Percentiles rank a stretch among this genome's conserved stretches.
Evolutionary conservation across 331 rosid genomes (phyloP).

Genomic region (Malus hybrid): DNA sequence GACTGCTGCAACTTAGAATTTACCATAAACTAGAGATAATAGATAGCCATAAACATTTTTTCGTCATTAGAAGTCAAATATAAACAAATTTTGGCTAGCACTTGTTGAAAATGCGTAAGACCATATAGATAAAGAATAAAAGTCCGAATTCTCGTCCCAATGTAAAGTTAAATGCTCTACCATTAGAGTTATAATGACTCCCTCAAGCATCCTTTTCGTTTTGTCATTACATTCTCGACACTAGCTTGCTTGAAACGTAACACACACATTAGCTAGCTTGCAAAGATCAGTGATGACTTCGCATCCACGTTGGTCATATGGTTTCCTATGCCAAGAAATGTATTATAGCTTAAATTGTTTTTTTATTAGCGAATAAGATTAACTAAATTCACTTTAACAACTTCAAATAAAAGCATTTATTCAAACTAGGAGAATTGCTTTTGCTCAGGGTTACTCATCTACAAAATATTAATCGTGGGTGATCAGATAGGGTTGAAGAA

Average conservation of each 20-base stretch:
- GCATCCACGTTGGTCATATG: constrained; percentile 9
- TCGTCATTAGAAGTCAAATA: too few relatives aligned
- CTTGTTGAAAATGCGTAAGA: too few relatives aligned
- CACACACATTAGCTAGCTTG: background rate
- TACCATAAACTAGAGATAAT: too few relatives aligned
- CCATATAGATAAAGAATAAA: too few relatives aligned
- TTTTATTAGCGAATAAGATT: background rate
- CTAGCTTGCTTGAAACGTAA: background rate
- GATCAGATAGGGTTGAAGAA: background rate
- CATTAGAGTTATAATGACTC: background rate
- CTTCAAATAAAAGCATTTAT: constrained; percentile 2
- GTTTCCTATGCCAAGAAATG: background rate
- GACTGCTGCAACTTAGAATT: too few relatives aligned
- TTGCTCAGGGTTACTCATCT: background rate
- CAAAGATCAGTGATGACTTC: background rate
- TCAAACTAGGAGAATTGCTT: background rate
- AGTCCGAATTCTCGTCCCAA: too few relatives aligned
- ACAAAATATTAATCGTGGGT: background rate
- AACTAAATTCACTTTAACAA: background rate
- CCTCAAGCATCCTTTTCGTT: background rate
- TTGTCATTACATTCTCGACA: background rate
- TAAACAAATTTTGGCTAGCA: too few relatives aligned
- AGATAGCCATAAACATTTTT: too few relatives aligned
- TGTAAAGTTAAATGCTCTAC: background rate
- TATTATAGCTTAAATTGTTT: background rate